Conservation (phyloP, 805 yeast genomes). For the Ogataea dorogensis region DNA sequence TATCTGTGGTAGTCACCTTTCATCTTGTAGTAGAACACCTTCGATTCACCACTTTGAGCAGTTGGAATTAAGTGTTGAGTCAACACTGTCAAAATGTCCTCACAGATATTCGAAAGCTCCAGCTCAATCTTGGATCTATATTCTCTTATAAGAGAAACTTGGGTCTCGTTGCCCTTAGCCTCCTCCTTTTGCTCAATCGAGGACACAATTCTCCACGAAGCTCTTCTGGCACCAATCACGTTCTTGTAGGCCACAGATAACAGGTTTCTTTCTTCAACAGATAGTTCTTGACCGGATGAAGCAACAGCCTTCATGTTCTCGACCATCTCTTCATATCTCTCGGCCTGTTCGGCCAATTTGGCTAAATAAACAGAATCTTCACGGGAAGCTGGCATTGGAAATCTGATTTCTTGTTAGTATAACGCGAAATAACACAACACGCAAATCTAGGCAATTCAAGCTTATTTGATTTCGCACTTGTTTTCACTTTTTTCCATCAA, state of each 20-base stretch:
- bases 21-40: slow-evolving; percentile 98
- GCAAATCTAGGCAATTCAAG: slow-evolving; percentile 4
- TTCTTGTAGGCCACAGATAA: slow-evolving; percentile 97
- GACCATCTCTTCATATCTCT: slow-evolving; percentile 99
- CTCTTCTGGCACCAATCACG: slow-evolving; percentile 98
- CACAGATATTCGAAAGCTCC: slow-evolving; percentile 90
- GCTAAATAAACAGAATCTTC: slow-evolving; percentile 98
- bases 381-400: slow-evolving; percentile 74
- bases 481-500: slow-evolving; percentile 12
- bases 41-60: slow-evolving; percentile 95
- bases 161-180: slow-evolving; percentile 89
- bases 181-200: slow-evolving; percentile 98
- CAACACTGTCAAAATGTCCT: slow-evolving; percentile 86
- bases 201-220: slow-evolving; percentile 98
- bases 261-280: slow-evolving; percentile 97
- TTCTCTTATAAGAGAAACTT: slow-evolving; percentile 85
- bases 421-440: slow-evolving; percentile 1
- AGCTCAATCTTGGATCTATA: slow-evolving; percentile 93
- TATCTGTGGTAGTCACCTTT: slow-evolving; percentile 99
- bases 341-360: slow-evolving; percentile 98
- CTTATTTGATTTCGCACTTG: slow-evolving; percentile 12
- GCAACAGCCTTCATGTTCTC: slow-evolving; percentile 98
- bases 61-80: slow-evolving; percentile 88
- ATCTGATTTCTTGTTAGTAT: slow-evolving; percentile 11
- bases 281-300: slow-evolving; percentile 89